Conservation (phyloP, 257 asterid species). For the Gardenia jasminoides region DNA sequence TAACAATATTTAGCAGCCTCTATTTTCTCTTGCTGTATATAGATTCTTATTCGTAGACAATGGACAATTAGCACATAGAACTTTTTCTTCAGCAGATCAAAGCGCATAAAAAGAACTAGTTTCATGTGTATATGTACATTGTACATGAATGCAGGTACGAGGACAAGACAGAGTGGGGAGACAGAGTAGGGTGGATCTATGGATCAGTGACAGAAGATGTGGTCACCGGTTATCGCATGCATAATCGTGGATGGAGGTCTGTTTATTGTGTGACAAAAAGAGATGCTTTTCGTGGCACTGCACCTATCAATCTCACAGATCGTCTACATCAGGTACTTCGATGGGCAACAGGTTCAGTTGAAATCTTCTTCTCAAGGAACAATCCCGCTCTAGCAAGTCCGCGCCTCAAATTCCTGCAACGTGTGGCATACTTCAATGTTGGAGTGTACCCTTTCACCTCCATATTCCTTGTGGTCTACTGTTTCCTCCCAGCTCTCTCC, state of each 20-base stretch:
- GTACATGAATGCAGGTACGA: conserved; percentile 58
- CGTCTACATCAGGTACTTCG: conserved; percentile 97
- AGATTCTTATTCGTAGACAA: not conserved
- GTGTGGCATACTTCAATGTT: conserved; percentile 87
- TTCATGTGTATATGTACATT: not conserved
- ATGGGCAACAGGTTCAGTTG: conserved; percentile 98
- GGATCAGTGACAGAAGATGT: conserved; percentile 98
- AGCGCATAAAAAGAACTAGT: not conserved
- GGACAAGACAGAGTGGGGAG: conserved; percentile 99
- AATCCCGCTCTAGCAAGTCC: conserved; percentile 69
- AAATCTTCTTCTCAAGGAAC: conserved; percentile 88
- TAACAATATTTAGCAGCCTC: not conserved
- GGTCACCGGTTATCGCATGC: conserved; percentile 98
- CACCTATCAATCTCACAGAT: conserved; percentile 91
- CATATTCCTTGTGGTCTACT: conserved; percentile 74
- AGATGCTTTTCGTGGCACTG: conserved; percentile 89
- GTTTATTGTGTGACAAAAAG: conserved; percentile 90
- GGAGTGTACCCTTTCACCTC: conserved; percentile 97
- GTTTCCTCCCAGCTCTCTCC: conserved; percentile 86
- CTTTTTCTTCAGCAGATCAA: not conserved
- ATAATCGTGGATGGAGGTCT: conserved; percentile 98
- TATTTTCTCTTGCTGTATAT: not conserved
- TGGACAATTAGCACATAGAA: not conserved
- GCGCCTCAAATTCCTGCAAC: conserved; percentile 90
- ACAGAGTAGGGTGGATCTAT: conserved; percentile 91